phyloP scores from a whole-genome alignment of 1,284 basidiomycete species.

The Cronartium quercuum region DNA sequence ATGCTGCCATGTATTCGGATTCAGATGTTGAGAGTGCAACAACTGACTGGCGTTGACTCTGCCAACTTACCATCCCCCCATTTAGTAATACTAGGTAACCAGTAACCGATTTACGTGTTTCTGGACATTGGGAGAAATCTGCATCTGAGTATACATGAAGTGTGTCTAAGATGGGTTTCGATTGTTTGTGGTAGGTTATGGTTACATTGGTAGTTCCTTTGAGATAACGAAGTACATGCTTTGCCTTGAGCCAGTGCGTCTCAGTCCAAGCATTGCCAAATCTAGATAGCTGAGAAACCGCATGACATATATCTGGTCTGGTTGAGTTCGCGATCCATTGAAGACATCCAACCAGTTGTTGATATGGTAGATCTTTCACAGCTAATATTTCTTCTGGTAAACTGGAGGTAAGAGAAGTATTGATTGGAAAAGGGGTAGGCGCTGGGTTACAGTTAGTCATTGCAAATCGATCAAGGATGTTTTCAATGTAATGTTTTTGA shows the following conservation, averaged over 20 bases:
- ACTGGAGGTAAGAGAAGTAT: no score
- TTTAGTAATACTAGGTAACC: neutral
- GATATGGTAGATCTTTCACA: no score
- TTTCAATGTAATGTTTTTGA: neutral
- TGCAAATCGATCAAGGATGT: neutral
- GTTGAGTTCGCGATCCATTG: no score
- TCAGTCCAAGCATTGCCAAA: neutral
- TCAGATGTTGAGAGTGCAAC: neutral
- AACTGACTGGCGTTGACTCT: neutral
- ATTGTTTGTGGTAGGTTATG: neutral
- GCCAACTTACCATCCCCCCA: neutral
- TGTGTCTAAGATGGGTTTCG: no score
- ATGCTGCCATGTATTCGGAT: slow-evolving; percentile 3
- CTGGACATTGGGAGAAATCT: neutral
- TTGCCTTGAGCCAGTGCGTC: no score
- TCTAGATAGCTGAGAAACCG: neutral
- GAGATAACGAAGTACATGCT: neutral
- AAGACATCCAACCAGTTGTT: no score
- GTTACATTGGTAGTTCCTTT: neutral
- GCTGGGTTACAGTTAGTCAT: neutral
- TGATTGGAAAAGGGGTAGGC: neutral
- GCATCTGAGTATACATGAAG: neutral
- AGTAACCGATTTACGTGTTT: neutral
- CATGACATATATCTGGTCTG: no score
- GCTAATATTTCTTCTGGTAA: no score